phyloP scores from a whole-genome alignment of 495 filamentous ascomycete species.

The Echria macrotheca region DNA sequence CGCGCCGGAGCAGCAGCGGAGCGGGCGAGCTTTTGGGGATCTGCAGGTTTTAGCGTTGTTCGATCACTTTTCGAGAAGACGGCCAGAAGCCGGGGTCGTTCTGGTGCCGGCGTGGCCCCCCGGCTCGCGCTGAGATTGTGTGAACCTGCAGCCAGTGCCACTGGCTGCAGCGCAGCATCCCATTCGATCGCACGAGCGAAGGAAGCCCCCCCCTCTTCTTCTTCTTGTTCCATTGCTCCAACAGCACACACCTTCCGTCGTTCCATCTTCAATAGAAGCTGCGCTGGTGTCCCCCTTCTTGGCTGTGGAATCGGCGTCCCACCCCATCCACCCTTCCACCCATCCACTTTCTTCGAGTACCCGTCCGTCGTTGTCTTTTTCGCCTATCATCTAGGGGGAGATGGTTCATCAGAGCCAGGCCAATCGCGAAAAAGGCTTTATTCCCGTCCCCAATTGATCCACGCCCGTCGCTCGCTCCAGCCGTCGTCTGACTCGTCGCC shows the following conservation, averaged over 20 bases:
- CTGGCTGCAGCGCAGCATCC: slow-evolving; percentile 2
- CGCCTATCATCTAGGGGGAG: slow-evolving; percentile 15
- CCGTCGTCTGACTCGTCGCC: not conserved
- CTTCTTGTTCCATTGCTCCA: no score
- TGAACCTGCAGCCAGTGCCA: slow-evolving; percentile 22
- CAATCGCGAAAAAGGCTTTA: slow-evolving; percentile 18
- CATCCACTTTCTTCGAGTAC: no score
- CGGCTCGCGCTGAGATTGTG: slow-evolving; percentile 24
- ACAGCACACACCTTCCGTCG: slow-evolving; percentile 11
- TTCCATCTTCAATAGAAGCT: no score
- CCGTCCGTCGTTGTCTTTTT: not conserved
- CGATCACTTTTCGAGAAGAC: slow-evolving; percentile 34
- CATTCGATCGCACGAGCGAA: slow-evolving; percentile 3
- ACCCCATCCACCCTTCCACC: slow-evolving; percentile 1
- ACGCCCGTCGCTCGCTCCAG: slow-evolving; percentile 1
- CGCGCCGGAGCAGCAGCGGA: not conserved
- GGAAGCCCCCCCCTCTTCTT: no score
- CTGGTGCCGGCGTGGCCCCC: slow-evolving; percentile 6
- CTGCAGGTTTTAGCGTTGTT: slow-evolving; percentile 21
- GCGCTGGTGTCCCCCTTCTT: no score
- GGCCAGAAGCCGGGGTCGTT: slow-evolving; percentile 25
- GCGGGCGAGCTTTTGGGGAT: slow-evolving; percentile 3
- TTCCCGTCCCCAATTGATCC: slow-evolving; percentile 21
- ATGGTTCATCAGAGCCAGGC: slow-evolving; percentile 19
- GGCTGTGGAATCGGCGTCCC: slow-evolving; percentile 3